phyloP scores from a whole-genome alignment of 164 flowering plant genomes.

The Paratinospora sagittata region DNA sequence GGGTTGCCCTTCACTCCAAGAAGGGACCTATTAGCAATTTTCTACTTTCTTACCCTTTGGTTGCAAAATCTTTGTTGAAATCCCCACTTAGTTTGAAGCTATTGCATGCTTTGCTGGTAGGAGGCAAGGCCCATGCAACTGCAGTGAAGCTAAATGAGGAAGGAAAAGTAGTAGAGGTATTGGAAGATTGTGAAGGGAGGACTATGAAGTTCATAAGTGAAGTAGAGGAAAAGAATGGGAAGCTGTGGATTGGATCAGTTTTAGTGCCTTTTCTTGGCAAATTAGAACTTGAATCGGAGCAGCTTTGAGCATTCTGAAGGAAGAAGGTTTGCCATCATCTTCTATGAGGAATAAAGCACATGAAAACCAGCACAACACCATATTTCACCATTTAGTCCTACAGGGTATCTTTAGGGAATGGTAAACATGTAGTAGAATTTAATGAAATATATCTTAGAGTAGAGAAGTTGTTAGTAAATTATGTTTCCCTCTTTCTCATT shows the following conservation, averaged over 20 bases:
- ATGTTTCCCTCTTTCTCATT: too few relatives aligned
- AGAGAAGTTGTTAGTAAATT: too few relatives aligned
- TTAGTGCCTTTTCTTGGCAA: constrained; percentile 50
- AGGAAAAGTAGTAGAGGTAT: constrained; percentile 44
- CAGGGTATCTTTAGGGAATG: background rate
- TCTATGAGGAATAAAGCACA: too few relatives aligned
- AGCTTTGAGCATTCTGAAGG: background rate
- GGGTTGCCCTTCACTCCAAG: constrained; percentile 67
- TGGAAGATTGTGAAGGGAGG: constrained; percentile 57
- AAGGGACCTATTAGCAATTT: constrained; percentile 22
- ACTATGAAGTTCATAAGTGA: constrained; percentile 38
- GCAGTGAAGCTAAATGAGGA: constrained; percentile 42
- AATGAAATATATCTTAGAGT: too few relatives aligned
- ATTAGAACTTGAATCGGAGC: background rate
- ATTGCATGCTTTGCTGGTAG: constrained; percentile 36
- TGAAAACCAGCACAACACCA: too few relatives aligned
- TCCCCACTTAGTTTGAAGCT: constrained; percentile 36
- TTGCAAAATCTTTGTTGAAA: constrained; percentile 33
- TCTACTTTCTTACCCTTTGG: constrained; percentile 24
- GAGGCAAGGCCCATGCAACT: constrained; percentile 47
- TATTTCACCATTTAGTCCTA: too few relatives aligned
- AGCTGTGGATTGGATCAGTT: constrained; percentile 66
- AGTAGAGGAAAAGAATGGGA: constrained; percentile 64
- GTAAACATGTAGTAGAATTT: background rate
- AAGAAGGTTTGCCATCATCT: too few relatives aligned